A percentile compares a stretch with the other conserved stretches of the same genome.
Conservation (phyloP, 176 grass and related monocot species). For the Musa schizocarpa region DNA sequence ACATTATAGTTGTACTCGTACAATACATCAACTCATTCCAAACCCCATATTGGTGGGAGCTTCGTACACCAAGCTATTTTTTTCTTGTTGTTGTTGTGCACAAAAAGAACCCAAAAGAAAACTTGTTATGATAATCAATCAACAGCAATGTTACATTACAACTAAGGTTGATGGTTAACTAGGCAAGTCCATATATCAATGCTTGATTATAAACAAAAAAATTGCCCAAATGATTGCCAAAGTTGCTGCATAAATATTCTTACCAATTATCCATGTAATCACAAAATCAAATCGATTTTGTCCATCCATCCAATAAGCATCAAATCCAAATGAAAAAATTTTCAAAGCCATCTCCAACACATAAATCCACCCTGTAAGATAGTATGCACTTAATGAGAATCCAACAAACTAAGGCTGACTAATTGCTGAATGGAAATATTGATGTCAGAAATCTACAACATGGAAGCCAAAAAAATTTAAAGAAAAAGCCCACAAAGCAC, state of each 20-base stretch:
- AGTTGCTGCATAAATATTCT: constrained; percentile 24
- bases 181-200: neutral
- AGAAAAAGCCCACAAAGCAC: neutral
- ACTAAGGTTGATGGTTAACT: neutral
- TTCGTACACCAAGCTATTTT: no score
- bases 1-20: no score
- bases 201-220: constrained; percentile 2
- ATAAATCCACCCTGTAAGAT: constrained; percentile 91
- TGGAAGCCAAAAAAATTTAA: neutral
- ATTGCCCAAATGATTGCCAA: neutral
- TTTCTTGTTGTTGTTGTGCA: no score
- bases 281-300: constrained; percentile 97
- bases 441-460: neutral
- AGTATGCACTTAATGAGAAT: constrained; percentile 11
- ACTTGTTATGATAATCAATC: neutral
- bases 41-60: no score
- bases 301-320: constrained; percentile 89
- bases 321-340: constrained; percentile 93
- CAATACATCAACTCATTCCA: no score
- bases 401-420: neutral
- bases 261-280: constrained; percentile 93
- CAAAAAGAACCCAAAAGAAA: neutral
- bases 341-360: constrained; percentile 92
- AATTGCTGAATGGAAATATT: neutral
- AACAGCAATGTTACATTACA: neutral